Conservation (phyloP, 805 yeast genomes). For the Hemisphaericaspora nanyangensis region DNA sequence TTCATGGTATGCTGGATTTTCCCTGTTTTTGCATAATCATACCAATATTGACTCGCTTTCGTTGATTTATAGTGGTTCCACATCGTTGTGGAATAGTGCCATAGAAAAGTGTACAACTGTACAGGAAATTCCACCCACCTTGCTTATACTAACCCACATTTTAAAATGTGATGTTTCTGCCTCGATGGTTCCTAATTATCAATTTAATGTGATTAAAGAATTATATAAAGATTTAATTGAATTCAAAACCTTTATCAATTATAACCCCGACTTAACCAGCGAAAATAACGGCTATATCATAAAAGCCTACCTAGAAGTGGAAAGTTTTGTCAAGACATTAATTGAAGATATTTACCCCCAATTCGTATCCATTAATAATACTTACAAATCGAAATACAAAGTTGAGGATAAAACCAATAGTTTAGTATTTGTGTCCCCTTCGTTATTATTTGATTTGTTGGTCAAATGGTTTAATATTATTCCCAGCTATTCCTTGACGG, state of each 20-base stretch:
- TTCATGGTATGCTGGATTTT: conserved; percentile 34
- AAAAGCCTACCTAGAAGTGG: conserved; percentile 21
- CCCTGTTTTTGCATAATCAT: conserved; percentile 29
- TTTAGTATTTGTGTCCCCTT: conserved; percentile 24
- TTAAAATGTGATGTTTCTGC: conserved; percentile 20
- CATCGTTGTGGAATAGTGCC: conserved; percentile 24
- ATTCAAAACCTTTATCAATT: conserved; percentile 21
- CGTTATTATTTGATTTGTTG: conserved; percentile 28
- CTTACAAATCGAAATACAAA: conserved; percentile 11
- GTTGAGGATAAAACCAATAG: conserved; percentile 12
- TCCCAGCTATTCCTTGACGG: conserved; percentile 29
- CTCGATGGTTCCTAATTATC: conserved; percentile 31
- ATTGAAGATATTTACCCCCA: conserved; percentile 24
- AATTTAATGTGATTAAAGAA: conserved; percentile 24
- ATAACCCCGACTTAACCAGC: conserved; percentile 12
- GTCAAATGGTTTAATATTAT: conserved; percentile 33
- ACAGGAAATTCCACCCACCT: conserved; percentile 17
- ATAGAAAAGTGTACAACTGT: conserved; percentile 17
- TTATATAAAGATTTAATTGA: conserved; percentile 20
- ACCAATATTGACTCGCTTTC: conserved; percentile 30
- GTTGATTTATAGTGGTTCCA: conserved; percentile 32
- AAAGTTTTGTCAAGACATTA: conserved; percentile 24
- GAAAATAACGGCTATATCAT: conserved; percentile 7
- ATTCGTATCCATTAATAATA: conserved; percentile 20
- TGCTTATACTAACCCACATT: conserved; percentile 14